Percentiles rank a stretch among this genome's conserved stretches.
These are phyloP conservation scores for Paramecium pentaurelia DNA, from an alignment of 73 alveolate species.

Conservation along the genomic window DNA sequence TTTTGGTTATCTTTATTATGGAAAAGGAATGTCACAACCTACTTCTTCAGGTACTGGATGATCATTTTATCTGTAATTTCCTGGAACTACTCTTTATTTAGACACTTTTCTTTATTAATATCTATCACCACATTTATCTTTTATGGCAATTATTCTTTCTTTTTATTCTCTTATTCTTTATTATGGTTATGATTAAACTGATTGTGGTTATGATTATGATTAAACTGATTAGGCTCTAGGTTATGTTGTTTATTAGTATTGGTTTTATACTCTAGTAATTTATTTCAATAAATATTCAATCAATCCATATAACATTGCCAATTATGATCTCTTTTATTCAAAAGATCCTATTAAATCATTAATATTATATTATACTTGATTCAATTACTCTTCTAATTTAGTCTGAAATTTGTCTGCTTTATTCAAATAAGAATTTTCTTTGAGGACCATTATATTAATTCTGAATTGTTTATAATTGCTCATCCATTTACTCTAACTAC, in stretches of 20 bases:
- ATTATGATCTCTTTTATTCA: not conserved
- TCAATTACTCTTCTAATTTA: not conserved
- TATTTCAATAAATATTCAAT: conserved; percentile 16
- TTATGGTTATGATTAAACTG: not conserved
- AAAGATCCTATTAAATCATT: not conserved
- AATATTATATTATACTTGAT: not conserved
- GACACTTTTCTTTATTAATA: not conserved
- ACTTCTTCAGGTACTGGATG: conserved; percentile 37
- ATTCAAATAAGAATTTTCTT: conserved; percentile 7
- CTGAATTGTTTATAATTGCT: not conserved
- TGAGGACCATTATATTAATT: not conserved
- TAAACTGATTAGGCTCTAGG: not conserved
- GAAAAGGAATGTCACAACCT: not conserved
- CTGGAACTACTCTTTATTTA: not conserved
- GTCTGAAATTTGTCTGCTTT: not conserved
- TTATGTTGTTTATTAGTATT: not conserved
- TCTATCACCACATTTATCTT: conserved; percentile 15
- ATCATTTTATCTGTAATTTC: conserved; percentile 16
- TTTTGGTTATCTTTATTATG: conserved; percentile 14
- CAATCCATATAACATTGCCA: conserved; percentile 27
- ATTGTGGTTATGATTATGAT: not conserved
- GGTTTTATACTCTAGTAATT: not conserved
- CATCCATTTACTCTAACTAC: not conserved
- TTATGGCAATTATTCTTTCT: not conserved
- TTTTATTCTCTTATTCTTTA: not conserved